Evolutionary conservation across 805 yeast genomes (phyloP), one percentile per base, ranked within the genome.

Genomic region (Saccharomycopsis amapae): DNA sequence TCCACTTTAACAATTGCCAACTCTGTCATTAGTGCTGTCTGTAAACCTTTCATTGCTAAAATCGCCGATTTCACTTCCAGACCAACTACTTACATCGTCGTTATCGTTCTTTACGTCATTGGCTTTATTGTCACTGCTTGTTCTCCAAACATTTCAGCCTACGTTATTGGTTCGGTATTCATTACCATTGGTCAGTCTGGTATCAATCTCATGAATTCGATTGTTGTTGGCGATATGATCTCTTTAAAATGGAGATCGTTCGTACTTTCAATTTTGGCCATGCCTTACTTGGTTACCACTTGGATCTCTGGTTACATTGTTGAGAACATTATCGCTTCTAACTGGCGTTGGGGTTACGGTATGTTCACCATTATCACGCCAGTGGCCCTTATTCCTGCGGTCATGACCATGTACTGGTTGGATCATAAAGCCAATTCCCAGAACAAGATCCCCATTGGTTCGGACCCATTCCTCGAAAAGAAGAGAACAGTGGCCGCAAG

Each of bases 291-390:
- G 45, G 60, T 65, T 50, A 70, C 63, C 43, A 60, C 66, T 19
- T 71, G 72, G 72, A 56, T 67, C 47, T 55, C 70, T n/a, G 75
- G 74, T 43, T 59, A 56, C 4, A 66, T 67, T 48, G 67, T 57
- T 7, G 52, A 55, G 3, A 58, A 61, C 26, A 56, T 71, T 19
- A 54, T 61, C 13, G 53, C 51, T 33, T 44, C 49, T 22, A 64
- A 66, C 36, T 75, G 80, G 80, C 64, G 76, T 57, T 69, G 74
- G 73, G 79, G 76, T 23, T 72, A 67, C 53, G 76, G 75, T 42
- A 64, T 71, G 59, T 73, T 73, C 61, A 66, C 71, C 19, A 63
- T 73, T 35, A 64, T 73, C 23, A 60, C 66, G 50, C 76, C 76
- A 3, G 64, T 63, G 22, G 66, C 64, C 17, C 42, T 62, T n/a